Evolutionary conservation across 306 rosid genomes (phyloP), one percentile per base, ranked within the genome.

Genomic region (Casuarina cunninghamiana): DNA sequence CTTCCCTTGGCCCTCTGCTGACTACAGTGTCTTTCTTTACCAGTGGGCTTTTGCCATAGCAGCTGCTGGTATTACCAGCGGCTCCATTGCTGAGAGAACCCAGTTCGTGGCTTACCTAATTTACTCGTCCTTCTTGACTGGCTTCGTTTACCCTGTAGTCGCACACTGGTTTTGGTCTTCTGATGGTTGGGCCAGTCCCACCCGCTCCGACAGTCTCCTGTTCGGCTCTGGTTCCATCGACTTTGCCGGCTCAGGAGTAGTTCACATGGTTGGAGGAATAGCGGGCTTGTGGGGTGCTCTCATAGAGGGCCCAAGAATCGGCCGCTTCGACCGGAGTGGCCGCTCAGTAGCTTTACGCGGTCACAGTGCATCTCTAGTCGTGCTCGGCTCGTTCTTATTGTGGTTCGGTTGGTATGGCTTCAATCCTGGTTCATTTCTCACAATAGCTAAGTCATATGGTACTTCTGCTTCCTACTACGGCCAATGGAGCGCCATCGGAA

Each of bases 31-130:
- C 83, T 93, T 93, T 39, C 96, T 93, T 6, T 93, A 82, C 80
- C 97, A 93, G n/a, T 93, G 97, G 97, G 90, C 97, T 5, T 93
- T 93, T 37, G 94, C 97, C 65, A 93, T 93, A 8, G 94, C 97
- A 0, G 94, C 91, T 4, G 90, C 94, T 0, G 97, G 97, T 2
- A 93, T 93, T 73, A 87, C 94, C 41, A 88, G 93, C 55, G 98
- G 98, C 45, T 93, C 98, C 9, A 93, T 93, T n/a, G 94, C 96
- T 0, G 96, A 93, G 81, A 49, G 98, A 3, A 93, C 98, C 0
- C 96, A 89, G 5, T 93, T 93, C 58, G 94, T 93, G 0, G 98
- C 98, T 0, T 93, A 93, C 65, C 88, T 93, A 0, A 85, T 93
- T 1, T 91, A 93, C 76, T 93, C 98, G 3, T 82, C 96, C 3